Evolutionary conservation across 305 asterid species (phyloP), one percentile per base, ranked within the genome.

Genomic region (Plantago rigida): DNA sequence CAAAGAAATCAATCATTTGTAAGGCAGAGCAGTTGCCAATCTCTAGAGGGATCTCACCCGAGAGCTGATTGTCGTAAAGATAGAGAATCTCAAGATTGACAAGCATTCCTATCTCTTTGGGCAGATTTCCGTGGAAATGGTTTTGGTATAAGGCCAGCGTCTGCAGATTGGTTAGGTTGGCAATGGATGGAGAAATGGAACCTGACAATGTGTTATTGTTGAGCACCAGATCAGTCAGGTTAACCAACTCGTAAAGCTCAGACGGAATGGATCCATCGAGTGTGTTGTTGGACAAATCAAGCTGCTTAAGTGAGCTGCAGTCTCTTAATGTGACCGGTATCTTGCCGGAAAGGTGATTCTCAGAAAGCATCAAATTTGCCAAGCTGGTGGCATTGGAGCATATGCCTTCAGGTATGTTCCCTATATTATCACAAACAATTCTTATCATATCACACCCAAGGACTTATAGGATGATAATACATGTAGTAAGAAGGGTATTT

Each of bases 221-320:
- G 59, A 91, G 95, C 70, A 84, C 28, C 64, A 91, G 79, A 77
- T 86, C 93, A 7, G 94, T 86, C 50, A 87, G 68, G 29, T 64
- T 79, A 31, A 52, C 47, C 84, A 84, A 56, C 73, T 76, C 79
- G 46, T 79, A 86, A n/a, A 91, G 59, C 82, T 84, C 94, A 1
- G 12, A 0, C 0, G 98, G 98, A 15, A 91, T 81, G 47, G 53
- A n/a, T 4, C 98, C 95, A 22, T 58, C 58, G 50, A 91, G 86
- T 5, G 89, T 82, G 34, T 87, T 91, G 5, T 86, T 90, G 6
- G 96, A 87, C 85, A 90, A 71, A 70, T 90, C 97, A 1, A 90
- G 94, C 72, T 71, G 88, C 77, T 71, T 64, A 1, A 90, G 73
- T 39, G 86, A 73, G 36, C 24, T 44, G 75, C 97, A 90, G 19